Base-by-base conservation (phyloP, 2,329 filamentous ascomycete genomes). In the Aspergillus pseudotamarii region DNA sequence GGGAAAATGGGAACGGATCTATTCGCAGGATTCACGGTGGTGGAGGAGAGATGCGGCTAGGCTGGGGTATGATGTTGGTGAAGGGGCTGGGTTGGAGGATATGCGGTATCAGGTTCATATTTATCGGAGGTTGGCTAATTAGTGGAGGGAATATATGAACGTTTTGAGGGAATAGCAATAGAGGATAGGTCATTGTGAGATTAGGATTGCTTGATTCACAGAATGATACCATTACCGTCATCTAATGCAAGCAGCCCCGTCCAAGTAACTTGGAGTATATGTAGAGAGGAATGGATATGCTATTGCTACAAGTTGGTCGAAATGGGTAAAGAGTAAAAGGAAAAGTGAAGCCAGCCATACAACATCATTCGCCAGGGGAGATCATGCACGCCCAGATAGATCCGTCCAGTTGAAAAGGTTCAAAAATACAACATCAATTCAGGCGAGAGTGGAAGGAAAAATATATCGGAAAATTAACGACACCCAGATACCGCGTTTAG, bases 81-180 rank as follows among this genome's bases (percentile, higher is more conserved):
- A 97, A 77, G 92, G 93, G 3, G 93, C 97, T 65, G 85, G 88
- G 58, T 79, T 98, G 73, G 94, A 98, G 80, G 92, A 97, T 75
- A 97, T 97, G 94, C 88, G 94, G 54, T 97, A 94, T 78, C 94
- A 98, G 78, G 83, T 97, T 70, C 93, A 97, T 80, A 75, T 97
- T 19, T 98, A 97, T 73, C 78, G 80, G 60, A 78, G 81, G 65
- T 56, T 80, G 34, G 59, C 23, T 55, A 21, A n/a, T 56, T 63
- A 56, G 23, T 23, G 23, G 30, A 28, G 23, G 11, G 34, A 14
- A 57, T 53, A 9, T 32, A 32, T 9, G 41, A 19, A 16, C 55
- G 6, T 1, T 1, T 46, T 48, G 21, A 36, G 38, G 50, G 10
- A 45, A 11, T 46, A 6, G 11, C 10, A 34, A n/a, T 36, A 28